phyloP scores from a whole-genome alignment of 2,329 filamentous ascomycete species.

The Ophiocordyceps unilateralis region DNA sequence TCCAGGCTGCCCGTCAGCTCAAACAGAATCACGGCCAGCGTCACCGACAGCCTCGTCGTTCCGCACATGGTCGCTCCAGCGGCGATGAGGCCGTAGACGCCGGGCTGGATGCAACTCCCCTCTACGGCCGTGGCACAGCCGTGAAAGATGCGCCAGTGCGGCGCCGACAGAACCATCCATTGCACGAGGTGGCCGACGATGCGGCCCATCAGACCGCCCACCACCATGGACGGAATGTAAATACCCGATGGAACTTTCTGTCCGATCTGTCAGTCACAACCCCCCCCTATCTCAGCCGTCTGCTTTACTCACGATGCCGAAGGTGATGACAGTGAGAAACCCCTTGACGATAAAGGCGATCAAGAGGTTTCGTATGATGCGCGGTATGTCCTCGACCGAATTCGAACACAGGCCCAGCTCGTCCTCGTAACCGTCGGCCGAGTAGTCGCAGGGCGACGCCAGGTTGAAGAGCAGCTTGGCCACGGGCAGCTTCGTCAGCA shows the following conservation, averaged over 20 bases:
- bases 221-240: conserved; percentile 97
- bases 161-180: conserved; percentile 58
- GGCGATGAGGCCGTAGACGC: conserved; percentile 90
- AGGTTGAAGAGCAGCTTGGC: conserved; percentile 82
- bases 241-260: conserved; percentile 89
- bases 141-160: conserved; percentile 55
- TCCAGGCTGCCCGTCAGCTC: conserved; percentile 90
- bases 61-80: conserved; percentile 97
- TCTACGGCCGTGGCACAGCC: conserved; percentile 53
- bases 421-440: conserved; percentile 41
- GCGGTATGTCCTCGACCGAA: conserved; percentile 57
- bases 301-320: conserved; percentile 51
- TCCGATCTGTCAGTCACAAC: conserved; percentile 4
- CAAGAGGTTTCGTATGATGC: conserved; percentile 53
- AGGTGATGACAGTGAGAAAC: conserved; percentile 73
- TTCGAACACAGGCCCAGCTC: conserved; percentile 63
- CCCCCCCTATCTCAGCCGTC: background rate
- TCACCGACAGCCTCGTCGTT: conserved; percentile 83
- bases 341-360: conserved; percentile 81
- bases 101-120: conserved; percentile 79
- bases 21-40: conserved; percentile 85
- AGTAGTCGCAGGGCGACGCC: conserved; percentile 65
- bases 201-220: conserved; percentile 80
- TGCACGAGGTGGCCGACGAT: conserved; percentile 77
- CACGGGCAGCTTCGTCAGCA: conserved; percentile 74